These are phyloP conservation scores for Malbranchea zuffiana DNA, from an alignment of 2,329 filamentous ascomycete species.

Conservation along the genomic window DNA sequence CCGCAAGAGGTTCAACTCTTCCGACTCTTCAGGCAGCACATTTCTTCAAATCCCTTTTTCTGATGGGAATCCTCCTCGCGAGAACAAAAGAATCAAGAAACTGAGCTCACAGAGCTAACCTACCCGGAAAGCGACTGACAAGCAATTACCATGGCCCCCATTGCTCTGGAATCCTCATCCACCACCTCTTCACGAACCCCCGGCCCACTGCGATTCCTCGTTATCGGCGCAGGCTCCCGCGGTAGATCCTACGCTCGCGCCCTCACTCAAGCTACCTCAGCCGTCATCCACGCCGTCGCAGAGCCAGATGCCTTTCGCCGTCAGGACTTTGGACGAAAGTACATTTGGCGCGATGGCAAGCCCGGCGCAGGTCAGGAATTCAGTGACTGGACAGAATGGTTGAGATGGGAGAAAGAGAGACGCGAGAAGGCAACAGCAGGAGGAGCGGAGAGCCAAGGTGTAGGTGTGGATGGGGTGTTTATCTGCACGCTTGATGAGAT, in stretches of 20 bases:
- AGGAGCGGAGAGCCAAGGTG: constrained; percentile 34
- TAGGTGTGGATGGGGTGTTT: constrained; percentile 54
- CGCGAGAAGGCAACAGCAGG: constrained; percentile 44
- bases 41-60: too few relatives aligned
- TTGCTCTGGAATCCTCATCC: neutral
- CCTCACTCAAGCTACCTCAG: constrained; percentile 53
- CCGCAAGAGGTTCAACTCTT: too few relatives aligned
- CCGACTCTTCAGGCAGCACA: too few relatives aligned
- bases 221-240: constrained; percentile 74
- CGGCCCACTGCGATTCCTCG: constrained; percentile 51
- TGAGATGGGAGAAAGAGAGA: constrained; percentile 58
- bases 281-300: constrained; percentile 63
- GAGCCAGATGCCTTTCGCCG: constrained; percentile 75
- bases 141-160: neutral
- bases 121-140: too few relatives aligned
- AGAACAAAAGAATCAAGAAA: too few relatives aligned
- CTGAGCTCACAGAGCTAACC: too few relatives aligned
- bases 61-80: too few relatives aligned
- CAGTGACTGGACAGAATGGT: constrained; percentile 60
- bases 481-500: constrained; percentile 77
- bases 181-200: neutral
- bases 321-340: constrained; percentile 54
- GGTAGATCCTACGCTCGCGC: constrained; percentile 63
- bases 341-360: constrained; percentile 54
- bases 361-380: constrained; percentile 58